Base-by-base conservation (phyloP, 2,329 filamentous ascomycete genomes). In the Chaetomium globosum region DNA sequence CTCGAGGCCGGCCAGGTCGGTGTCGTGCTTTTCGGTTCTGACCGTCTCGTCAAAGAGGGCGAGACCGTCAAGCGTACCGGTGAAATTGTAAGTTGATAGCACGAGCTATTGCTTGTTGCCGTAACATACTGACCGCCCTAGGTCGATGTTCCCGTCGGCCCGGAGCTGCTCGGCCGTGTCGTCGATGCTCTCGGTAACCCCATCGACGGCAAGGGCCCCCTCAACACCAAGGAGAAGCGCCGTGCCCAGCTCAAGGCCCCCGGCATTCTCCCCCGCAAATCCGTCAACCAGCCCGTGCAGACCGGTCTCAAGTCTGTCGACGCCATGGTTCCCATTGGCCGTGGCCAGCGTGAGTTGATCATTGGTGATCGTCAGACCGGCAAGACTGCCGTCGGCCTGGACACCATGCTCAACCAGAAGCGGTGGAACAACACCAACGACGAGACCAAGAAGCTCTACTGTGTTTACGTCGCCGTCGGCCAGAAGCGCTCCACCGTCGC, bases 351-450 rank as follows among this genome's bases (percentile, higher is more conserved):
- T 94, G 95, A 99, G 87, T 85, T 99, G 88, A 98, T 99, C 82
- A 99, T 99, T 82, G 95, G 95, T 86, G 95, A 99, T 81, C 95
- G 95, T 93, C 95, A 99, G 85, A 99, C 95, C 76, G 95, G 95
- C 83, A 99, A 99, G 91, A 99, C 95, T 79, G 95, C 95, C 77
- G 94, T 99, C 79, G 94, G 90, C 77, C 92, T 99, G 70, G 95
- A 99, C 80, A 89, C 94, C 81, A 98, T 99, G 75, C 89, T 99
- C 70, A 99, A 99, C 90, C 95, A 99, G 87, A 96, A 95, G 89
- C 88, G 94, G 78, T 98, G 94, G 94, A 99, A 99, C 89, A 85
- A 82, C 79, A 76, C 81, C 78, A 85, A 78, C 81, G 93, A 97
- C 79, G 95, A 99, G 88, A 83, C 81, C 79, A 94, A 97, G 90